Conservation (phyloP, 2,329 filamentous ascomycete genomes). For the Aspergillus chevalieri region DNA sequence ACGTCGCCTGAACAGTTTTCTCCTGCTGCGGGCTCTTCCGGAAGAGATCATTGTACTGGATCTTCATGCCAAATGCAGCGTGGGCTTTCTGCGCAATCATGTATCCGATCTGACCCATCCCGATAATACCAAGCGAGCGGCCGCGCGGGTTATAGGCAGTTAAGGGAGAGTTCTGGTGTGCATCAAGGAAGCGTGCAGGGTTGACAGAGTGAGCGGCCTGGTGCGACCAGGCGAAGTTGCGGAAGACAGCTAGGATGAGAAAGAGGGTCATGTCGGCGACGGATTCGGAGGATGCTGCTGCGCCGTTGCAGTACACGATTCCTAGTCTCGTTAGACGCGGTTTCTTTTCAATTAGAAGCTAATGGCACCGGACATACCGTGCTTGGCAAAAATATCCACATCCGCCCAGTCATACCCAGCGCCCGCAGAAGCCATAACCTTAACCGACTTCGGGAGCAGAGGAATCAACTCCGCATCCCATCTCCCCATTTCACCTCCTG, state of each 20-base stretch:
- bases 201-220: conserved; percentile 47
- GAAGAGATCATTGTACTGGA: conserved; percentile 51
- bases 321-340: conserved; percentile 12
- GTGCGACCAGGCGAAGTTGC: conserved; percentile 60
- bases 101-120: conserved; percentile 62
- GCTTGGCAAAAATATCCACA: conserved; percentile 53
- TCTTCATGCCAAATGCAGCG: conserved; percentile 59
- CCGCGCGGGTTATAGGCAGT: conserved; percentile 59
- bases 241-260: conserved; percentile 64
- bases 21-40: conserved; percentile 35
- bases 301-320: conserved; percentile 61
- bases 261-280: conserved; percentile 67
- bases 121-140: conserved; percentile 60
- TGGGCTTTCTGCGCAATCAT: conserved; percentile 55
- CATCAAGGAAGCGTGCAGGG: conserved; percentile 47
- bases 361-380: conserved; percentile 39
- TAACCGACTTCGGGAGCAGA: conserved; percentile 48
- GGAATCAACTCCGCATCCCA: conserved; percentile 56
- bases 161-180: conserved; percentile 55
- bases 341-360: conserved; percentile 5
- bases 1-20: conserved; percentile 34
- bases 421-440: conserved; percentile 55
- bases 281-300: conserved; percentile 63
- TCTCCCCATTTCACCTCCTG: conserved; percentile 59
- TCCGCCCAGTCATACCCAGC: conserved; percentile 61